Conservation (phyloP, 2,329 filamentous ascomycete species). For the Talaromyces sp. region DNA sequence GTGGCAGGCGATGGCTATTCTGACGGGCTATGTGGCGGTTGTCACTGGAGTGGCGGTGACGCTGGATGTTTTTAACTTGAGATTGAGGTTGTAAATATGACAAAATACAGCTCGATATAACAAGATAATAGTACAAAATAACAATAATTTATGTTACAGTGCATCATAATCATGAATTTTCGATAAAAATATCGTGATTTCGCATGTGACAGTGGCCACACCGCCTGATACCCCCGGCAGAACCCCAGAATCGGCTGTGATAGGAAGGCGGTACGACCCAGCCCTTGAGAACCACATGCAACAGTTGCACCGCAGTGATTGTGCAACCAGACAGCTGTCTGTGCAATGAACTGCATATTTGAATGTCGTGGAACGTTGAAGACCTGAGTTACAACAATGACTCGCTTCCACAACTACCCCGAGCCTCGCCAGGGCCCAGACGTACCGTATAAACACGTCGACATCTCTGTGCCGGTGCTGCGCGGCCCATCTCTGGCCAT, state of each 20-base stretch:
- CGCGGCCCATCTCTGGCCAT: conserved; percentile 59
- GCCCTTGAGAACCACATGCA: too few species aligned
- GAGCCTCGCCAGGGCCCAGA: conserved; percentile 32
- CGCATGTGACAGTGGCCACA: too few species aligned
- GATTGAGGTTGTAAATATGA: conserved; percentile 16
- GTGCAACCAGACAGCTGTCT: too few species aligned
- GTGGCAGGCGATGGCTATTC: conserved; percentile 62
- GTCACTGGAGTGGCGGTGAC: conserved; percentile 59
- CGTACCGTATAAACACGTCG: conserved; percentile 42
- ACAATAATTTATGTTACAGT: neutral
- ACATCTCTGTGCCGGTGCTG: conserved; percentile 63
- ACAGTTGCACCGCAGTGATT: too few species aligned
- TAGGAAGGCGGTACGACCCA: too few species aligned
- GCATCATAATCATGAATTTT: too few species aligned
- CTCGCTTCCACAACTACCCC: conserved; percentile 32
- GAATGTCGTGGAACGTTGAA: too few species aligned
- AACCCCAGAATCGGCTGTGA: too few species aligned
- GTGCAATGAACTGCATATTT: too few species aligned
- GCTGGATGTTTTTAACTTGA: conserved; percentile 33
- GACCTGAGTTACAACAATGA: neutral
- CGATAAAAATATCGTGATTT: too few species aligned
- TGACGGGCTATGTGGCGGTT: conserved; percentile 64
- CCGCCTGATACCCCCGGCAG: too few species aligned
- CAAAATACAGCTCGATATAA: neutral
- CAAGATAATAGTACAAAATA: neutral